Percentiles rank a stretch among this genome's conserved stretches.
phyloP scores from a whole-genome alignment of 2,329 filamentous ascomycete species.

The Ophiostoma australiae region DNA sequence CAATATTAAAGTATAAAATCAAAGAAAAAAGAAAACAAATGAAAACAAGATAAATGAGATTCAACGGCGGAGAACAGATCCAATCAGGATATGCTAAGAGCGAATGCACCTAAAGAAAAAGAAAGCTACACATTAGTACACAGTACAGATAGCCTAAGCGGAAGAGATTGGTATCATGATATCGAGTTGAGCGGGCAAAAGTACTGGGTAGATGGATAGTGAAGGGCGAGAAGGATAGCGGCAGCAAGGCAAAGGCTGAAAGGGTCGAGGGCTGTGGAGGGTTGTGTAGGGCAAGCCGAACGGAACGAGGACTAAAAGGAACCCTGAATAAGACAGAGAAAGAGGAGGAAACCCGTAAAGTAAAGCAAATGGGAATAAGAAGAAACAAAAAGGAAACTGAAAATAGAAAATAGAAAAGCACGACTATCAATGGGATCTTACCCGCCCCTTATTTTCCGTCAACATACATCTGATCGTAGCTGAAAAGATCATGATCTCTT shows the following conservation, averaged over 20 bases:
- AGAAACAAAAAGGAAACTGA: background rate
- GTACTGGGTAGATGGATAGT: background rate
- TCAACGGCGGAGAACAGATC: background rate
- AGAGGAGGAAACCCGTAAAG: no score
- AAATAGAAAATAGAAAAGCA: background rate
- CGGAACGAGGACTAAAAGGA: background rate
- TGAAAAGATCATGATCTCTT: slow-evolving; percentile 10
- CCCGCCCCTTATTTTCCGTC: background rate
- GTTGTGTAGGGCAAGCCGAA: no score
- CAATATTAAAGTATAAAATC: background rate
- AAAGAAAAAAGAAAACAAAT: background rate
- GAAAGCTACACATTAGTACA: background rate
- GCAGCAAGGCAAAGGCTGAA: background rate
- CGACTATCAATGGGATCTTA: background rate
- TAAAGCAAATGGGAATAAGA: background rate
- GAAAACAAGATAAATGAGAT: background rate
- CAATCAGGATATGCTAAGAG: background rate
- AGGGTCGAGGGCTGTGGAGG: background rate
- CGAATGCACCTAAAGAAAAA: background rate
- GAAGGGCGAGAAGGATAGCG: background rate
- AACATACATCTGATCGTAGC: background rate
- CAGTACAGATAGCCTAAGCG: background rate
- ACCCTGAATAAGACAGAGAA: background rate
- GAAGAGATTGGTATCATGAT: background rate
- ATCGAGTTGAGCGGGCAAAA: background rate